A percentile compares a stretch with the other conserved stretches of the same genome.
phyloP scores from a whole-genome alignment of 345 rosid species.

The Ricinus communis region DNA sequence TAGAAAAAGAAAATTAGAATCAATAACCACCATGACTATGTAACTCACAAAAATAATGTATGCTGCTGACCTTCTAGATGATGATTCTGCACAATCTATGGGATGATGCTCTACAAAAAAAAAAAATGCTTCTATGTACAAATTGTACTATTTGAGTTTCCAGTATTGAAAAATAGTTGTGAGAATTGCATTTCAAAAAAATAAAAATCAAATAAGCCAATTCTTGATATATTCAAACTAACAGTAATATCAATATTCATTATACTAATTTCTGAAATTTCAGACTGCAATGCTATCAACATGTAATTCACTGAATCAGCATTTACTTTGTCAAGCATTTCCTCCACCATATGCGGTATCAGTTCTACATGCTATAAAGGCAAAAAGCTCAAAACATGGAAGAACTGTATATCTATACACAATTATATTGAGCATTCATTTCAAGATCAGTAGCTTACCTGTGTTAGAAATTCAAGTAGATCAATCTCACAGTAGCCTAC shows the following conservation, averaged over 20 bases:
- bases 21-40: neutral
- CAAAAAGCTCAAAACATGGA: neutral
- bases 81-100: neutral
- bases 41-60: neutral
- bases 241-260: neutral
- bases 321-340: neutral
- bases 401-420: neutral
- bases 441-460: constrained; percentile 40
- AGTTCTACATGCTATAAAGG: neutral
- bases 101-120: neutral
- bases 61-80: neutral
- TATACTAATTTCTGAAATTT: neutral
- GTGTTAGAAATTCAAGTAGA: constrained; percentile 60
- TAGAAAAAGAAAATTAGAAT: neutral
- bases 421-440: neutral
- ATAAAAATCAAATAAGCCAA: neutral
- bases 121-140: too few species aligned
- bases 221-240: neutral
- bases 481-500: constrained; percentile 83
- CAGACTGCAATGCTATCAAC: neutral
- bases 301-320: neutral
- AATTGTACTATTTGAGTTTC: too few species aligned
- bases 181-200: neutral
- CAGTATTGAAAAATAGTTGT: neutral
- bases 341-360: neutral